These are phyloP conservation scores for Iberis pinnata DNA, from an alignment of 345 rosid species.

Conservation along the genomic window DNA sequence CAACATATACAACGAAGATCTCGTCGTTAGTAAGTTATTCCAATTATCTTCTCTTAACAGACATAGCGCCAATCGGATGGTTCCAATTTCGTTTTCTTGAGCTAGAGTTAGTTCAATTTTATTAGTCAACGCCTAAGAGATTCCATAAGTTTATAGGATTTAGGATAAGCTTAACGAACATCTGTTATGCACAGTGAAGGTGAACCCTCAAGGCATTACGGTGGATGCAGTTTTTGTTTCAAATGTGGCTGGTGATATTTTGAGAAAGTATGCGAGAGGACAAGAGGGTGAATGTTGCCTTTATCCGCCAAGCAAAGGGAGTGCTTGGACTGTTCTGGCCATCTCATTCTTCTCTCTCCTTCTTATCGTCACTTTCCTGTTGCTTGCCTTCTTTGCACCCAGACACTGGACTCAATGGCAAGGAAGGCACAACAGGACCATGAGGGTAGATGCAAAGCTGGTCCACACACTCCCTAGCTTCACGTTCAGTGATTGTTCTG, in stretches of 20 bases:
- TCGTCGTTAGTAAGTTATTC: constrained; percentile 50
- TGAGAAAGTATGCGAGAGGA: constrained; percentile 42
- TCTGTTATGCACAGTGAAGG: constrained; percentile 49
- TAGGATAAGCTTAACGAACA: not conserved
- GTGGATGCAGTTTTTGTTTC: constrained; percentile 60
- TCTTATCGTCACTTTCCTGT: constrained; percentile 39
- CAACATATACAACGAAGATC: constrained; percentile 39
- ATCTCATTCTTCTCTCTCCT: constrained; percentile 47
- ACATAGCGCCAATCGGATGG: not conserved
- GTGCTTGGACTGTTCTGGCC: constrained; percentile 56
- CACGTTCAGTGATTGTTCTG: constrained; percentile 30
- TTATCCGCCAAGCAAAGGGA: constrained; percentile 28
- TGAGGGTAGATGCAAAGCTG: constrained; percentile 35
- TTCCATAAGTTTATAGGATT: not conserved
- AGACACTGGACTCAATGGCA: constrained; percentile 45
- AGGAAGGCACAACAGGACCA: constrained; percentile 17
- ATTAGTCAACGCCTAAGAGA: constrained; percentile 1
- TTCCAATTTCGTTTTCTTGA: not conserved
- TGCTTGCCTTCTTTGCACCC: constrained; percentile 40
- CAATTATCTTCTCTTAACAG: not conserved
- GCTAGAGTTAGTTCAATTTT: not conserved
- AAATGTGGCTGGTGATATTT: constrained; percentile 40
- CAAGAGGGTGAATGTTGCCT: constrained; percentile 54
- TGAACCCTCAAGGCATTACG: constrained; percentile 37
- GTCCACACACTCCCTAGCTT: constrained; percentile 49